Percentiles rank a stretch among this genome's conserved stretches.
phyloP scores from a whole-genome alignment of 768 basidiomycete genomes.

The Vararia minispora region DNA sequence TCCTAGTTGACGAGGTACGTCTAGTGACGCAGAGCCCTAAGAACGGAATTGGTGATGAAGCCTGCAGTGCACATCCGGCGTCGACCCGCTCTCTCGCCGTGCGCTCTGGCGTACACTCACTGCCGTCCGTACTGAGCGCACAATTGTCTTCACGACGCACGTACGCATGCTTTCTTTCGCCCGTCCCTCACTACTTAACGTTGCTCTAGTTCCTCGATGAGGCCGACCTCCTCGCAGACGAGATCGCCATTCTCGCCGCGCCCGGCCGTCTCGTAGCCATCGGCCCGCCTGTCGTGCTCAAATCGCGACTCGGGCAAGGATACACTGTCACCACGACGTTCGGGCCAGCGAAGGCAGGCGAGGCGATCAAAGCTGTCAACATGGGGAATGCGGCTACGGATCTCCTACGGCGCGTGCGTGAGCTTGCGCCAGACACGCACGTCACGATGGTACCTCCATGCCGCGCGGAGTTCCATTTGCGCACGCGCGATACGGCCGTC shows the following conservation, averaged over 20 bases:
- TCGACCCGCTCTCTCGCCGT: constrained; percentile 70
- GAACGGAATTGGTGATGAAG: not conserved
- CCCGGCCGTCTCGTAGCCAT: constrained; percentile 68
- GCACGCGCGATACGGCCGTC: constrained; percentile 40
- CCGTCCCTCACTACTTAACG: not conserved
- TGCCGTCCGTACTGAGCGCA: constrained; percentile 50
- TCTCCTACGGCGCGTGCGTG: constrained; percentile 31
- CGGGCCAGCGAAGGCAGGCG: constrained; percentile 20
- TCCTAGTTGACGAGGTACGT: constrained; percentile 18
- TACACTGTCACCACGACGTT: constrained; percentile 52
- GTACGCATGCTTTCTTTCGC: constrained; percentile 25
- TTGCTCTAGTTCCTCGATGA: constrained; percentile 56
- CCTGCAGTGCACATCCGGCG: constrained; percentile 58
- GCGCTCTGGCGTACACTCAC: constrained; percentile 70
- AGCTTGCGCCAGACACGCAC: constrained; percentile 34
- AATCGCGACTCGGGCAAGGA: constrained; percentile 59
- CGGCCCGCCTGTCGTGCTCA: constrained; percentile 65
- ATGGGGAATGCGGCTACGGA: constrained; percentile 15
- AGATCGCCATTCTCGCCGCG: constrained; percentile 63
- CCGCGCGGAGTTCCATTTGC: constrained; percentile 44
- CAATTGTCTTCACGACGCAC: constrained; percentile 73
- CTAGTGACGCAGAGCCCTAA: constrained; percentile 29
- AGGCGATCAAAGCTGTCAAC: constrained; percentile 15
- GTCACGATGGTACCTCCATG: constrained; percentile 30
- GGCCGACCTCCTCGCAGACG: constrained; percentile 67